Base-by-base conservation (phyloP, 2,329 filamentous ascomycete genomes). In the Exutisphaerella laricina region DNA sequence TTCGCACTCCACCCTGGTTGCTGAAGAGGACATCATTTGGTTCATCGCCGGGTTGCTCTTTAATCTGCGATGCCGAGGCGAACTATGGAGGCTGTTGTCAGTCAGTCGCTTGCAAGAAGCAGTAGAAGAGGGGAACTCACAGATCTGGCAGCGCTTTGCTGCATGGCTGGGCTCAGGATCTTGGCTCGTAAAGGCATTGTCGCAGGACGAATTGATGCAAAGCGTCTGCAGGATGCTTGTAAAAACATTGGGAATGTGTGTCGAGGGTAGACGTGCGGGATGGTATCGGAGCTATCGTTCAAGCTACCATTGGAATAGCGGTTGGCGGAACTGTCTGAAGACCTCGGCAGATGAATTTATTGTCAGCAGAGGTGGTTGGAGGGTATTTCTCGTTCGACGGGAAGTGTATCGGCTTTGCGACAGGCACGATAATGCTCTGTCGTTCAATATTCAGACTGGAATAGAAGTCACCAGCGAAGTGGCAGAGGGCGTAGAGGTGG, bases 11-110 rank as follows among this genome's bases (percentile, higher is more conserved):
- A 67, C 92, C 95, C 58, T 84, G 76, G 62, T 80, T 88, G 67
- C 80, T 81, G 75, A 98, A 98, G 48, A 95, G 74, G 55, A 98
- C 92, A 78, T 98, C 92, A 63, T 94, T 82, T 50, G 82, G 74
- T 40, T 88, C 82, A 66, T 96, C 88, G 45, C 70, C 77, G 17
- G 75, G 73, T 40, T 77, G 71, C 56, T 84, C 76, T 60, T 73
- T 78, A 50, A 62, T 62, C 9, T 50, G 50, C 18, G 50, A 53
- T 23, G 55, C 53, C n/a, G 51, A 47, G 18, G 58, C 45, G 41
- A 54, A 60, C 52, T 60, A 58, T 41, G 43, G 30, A 13, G 50
- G 51, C 53, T 58, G 37, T 23, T 41, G 56, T 63, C 55, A 64
- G 56, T 61, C 53, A 63, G 55, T 53, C 41, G 49, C 38, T 43